Base-by-base conservation (phyloP, 2,329 filamentous ascomycete genomes). In the Verticillium zaregamsianum region DNA sequence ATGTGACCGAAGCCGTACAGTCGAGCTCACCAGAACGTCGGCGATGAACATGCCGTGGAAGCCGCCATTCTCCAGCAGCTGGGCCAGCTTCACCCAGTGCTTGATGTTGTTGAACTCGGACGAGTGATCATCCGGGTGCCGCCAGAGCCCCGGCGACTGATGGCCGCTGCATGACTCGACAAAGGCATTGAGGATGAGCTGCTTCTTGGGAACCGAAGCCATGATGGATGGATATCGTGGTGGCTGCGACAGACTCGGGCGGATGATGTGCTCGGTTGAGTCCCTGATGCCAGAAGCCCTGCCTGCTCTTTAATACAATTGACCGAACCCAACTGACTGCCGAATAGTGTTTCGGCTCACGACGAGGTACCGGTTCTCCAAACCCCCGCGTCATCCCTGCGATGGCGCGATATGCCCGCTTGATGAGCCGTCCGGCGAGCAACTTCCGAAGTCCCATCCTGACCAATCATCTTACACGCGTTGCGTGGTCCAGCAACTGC, bases 81-180 rank as follows among this genome's bases (percentile, higher is more conserved):
- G 69, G 7, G 74, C 75, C 15, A 77, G 68, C 33, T 72, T 66
- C 23, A 73, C 71, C 75, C 74, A 77, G 63, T 66, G 64, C n/a
- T 63, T 60, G 28, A 69, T 31, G 23, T 65, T 66, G 35, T 65
- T 68, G 61, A 68, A 69, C 23, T 66, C 61, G 55, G 59, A 62
- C 5, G 66, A 66, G 23, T 62, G 58, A 59, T 67, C 87, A 17
- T 84, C 77, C 1, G 87, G 88, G 66, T 90, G 87, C 55, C 81
- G 79, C 87, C 87, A 80, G 14, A 79, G 66, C 1, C 76, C 74
- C 3, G 79, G 79, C 2, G 78, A 80, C 64, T 81, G 79, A 62
- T 82, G 80, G 3, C 78, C 79, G 59, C 72, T 74, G 60, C 71
- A 71, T 69, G 70, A 73, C 66, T 74, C 73, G 7, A 79, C 76